A percentile compares a stretch with the other conserved stretches of the same genome.
Conservation (phyloP, 257 asterid species). For the Plantago major region DNA sequence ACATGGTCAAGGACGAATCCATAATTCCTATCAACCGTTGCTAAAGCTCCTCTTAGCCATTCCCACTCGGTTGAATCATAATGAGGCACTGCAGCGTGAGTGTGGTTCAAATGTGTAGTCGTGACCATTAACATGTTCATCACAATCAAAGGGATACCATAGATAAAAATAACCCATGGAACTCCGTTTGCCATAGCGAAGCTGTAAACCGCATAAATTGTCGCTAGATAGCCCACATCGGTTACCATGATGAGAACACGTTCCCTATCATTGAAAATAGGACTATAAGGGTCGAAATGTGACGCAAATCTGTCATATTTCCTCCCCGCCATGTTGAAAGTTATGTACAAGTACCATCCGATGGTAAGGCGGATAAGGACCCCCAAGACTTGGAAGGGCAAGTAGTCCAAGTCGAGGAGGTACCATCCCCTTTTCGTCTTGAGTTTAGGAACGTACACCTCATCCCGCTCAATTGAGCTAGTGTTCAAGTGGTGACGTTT, state of each 20-base stretch:
- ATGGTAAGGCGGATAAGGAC: slow-evolving; percentile 44
- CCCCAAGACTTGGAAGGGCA: too few relatives aligned
- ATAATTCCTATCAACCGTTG: too few relatives aligned
- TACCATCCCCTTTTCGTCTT: too few relatives aligned
- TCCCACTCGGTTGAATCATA: too few relatives aligned
- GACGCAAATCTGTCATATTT: slow-evolving; percentile 63
- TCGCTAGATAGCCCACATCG: slow-evolving; percentile 47
- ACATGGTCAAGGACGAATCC: too few relatives aligned
- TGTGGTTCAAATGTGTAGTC: too few relatives aligned
- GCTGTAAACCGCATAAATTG: slow-evolving; percentile 34
- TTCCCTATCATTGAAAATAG: slow-evolving; percentile 60
- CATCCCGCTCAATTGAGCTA: too few relatives aligned
- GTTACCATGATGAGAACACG: slow-evolving; percentile 53
- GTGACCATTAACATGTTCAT: slow-evolving; percentile 66
- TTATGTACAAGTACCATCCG: slow-evolving; percentile 70
- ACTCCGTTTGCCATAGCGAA: slow-evolving; percentile 49
- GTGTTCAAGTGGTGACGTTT: too few relatives aligned
- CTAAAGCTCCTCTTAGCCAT: too few relatives aligned
- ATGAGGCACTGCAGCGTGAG: too few relatives aligned
- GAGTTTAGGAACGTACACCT: too few relatives aligned
- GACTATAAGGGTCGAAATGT: slow-evolving; percentile 62
- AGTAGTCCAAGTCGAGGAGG: too few relatives aligned
- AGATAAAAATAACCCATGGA: slow-evolving; percentile 46
- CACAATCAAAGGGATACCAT: slow-evolving; percentile 53
- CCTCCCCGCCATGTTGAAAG: slow-evolving; percentile 60